Evolutionary conservation across 1,284 basidiomycete genomes (phyloP).

Genomic region (Rhodotorula glutinis): DNA sequence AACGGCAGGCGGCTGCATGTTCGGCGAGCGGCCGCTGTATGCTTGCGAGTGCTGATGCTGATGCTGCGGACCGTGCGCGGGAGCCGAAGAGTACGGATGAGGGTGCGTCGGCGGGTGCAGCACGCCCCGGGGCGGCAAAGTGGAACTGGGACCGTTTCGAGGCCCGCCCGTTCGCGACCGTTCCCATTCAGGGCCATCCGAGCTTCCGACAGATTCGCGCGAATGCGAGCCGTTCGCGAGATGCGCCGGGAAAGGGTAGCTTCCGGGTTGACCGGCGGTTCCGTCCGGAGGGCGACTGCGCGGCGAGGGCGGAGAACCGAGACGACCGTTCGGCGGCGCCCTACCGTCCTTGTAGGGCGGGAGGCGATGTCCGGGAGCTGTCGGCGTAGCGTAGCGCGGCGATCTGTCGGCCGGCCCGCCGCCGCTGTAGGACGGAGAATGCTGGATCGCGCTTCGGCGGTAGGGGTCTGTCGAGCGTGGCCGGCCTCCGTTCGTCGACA

Average conservation of each 20-base stretch:
- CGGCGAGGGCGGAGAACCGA: slow-evolving; percentile 35
- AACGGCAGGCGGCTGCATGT: neutral
- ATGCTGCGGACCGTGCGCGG: neutral
- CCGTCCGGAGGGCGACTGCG: slow-evolving; percentile 16
- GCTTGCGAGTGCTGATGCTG: slow-evolving; percentile 1
- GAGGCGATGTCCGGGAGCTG: slow-evolving; percentile 11
- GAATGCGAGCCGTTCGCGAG: neutral
- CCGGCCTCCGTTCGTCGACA: slow-evolving; percentile 16
- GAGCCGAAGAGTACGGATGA: slow-evolving; percentile 5
- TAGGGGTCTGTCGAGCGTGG: slow-evolving; percentile 35
- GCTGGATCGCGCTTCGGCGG: slow-evolving; percentile 23
- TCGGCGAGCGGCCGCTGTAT: neutral
- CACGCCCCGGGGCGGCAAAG: neutral
- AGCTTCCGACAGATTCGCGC: neutral
- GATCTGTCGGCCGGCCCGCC: slow-evolving; percentile 12
- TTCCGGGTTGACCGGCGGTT: neutral
- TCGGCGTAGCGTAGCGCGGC: slow-evolving; percentile 1
- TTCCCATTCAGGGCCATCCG: slow-evolving; percentile 34
- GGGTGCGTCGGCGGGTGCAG: neutral
- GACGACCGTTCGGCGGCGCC: slow-evolving; percentile 23
- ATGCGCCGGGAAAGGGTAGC: slow-evolving; percentile 19
- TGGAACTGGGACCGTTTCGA: neutral
- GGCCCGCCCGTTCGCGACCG: neutral
- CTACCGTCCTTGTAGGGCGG: slow-evolving; percentile 10
- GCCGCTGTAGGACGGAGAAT: slow-evolving; percentile 6